phyloP scores from a whole-genome alignment of 148 eudicot genomes.

The Pharnaceum exiguum region DNA sequence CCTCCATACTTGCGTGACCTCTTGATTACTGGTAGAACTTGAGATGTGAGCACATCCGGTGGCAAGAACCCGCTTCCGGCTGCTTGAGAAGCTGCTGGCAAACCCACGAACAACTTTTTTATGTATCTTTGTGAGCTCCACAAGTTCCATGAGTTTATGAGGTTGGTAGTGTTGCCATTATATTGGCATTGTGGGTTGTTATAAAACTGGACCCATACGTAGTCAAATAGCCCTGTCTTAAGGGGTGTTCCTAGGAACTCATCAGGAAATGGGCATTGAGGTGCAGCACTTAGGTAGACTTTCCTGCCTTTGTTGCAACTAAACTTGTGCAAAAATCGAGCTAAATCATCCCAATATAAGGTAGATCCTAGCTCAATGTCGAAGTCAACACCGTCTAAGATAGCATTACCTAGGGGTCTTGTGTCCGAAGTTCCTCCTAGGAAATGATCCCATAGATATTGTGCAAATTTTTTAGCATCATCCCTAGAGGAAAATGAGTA shows the following conservation, averaged over 20 bases:
- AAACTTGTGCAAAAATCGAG: constrained; percentile 16
- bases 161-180: constrained; percentile 39
- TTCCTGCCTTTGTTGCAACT: constrained; percentile 13
- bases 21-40: constrained; percentile 57
- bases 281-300: constrained; percentile 69
- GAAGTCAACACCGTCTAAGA: constrained; percentile 41
- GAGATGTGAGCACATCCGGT: constrained; percentile 34
- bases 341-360: constrained; percentile 35
- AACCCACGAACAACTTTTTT: constrained; percentile 55
- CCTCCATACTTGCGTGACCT: constrained; percentile 72
- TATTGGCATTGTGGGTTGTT: constrained; percentile 80
- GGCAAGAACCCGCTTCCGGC: constrained; percentile 83
- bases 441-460: constrained; percentile 29
- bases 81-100: constrained; percentile 71
- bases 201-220: constrained; percentile 87
- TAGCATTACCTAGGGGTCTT: constrained; percentile 35
- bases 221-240: constrained; percentile 59
- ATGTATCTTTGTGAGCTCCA: constrained; percentile 52
- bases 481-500: constrained; percentile 32
- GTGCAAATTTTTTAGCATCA: constrained; percentile 32
- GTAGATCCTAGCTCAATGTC: constrained; percentile 40
- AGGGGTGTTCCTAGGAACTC: constrained; percentile 42
- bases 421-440: constrained; percentile 28
- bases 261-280: constrained; percentile 90
- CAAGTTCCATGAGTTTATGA: constrained; percentile 47